A percentile compares a stretch with the other conserved stretches of the same genome.
Conservation (phyloP, 2,329 filamentous ascomycete genomes). For the Xylaria multiplex region DNA sequence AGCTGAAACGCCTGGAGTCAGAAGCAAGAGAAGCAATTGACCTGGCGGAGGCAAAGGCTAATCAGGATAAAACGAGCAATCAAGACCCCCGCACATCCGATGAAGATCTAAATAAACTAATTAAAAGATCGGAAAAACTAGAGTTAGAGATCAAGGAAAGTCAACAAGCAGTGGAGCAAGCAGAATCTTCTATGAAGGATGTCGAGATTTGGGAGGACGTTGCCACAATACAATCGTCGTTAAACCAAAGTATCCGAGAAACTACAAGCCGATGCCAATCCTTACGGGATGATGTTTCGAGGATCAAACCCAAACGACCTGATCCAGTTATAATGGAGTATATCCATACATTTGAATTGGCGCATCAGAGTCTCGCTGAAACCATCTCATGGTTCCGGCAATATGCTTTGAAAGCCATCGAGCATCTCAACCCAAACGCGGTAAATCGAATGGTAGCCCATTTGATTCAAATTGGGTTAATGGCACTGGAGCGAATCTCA, state of each 20-base stretch:
- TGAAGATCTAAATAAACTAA: background rate
- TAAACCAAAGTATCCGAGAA: constrained; percentile 6
- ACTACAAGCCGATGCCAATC: constrained; percentile 3
- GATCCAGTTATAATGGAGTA: constrained; percentile 11
- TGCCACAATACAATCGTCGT: background rate
- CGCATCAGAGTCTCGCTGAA: constrained; percentile 13
- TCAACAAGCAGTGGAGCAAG: constrained; percentile 23
- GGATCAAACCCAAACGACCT: background rate
- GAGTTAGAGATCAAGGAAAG: constrained; percentile 20
- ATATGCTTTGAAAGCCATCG: background rate
- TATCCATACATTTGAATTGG: constrained; percentile 14
- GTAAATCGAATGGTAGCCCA: constrained; percentile 4
- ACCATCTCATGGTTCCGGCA: constrained; percentile 21
- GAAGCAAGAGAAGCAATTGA: constrained; percentile 17
- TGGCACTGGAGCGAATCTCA: constrained; percentile 17
- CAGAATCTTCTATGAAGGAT: constrained; percentile 23
- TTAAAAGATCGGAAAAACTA: constrained; percentile 18
- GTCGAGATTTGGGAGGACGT: constrained; percentile 22
- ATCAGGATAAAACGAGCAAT: background rate
- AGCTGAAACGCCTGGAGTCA: constrained; percentile 21
- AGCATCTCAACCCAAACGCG: background rate
- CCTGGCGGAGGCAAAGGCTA: background rate
- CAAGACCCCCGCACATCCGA: background rate
- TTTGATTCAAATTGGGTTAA: constrained; percentile 23
- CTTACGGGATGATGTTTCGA: constrained; percentile 14